Evolutionary conservation across 2,329 filamentous ascomycete species (phyloP).

Genomic region (Verticillium longisporum): DNA sequence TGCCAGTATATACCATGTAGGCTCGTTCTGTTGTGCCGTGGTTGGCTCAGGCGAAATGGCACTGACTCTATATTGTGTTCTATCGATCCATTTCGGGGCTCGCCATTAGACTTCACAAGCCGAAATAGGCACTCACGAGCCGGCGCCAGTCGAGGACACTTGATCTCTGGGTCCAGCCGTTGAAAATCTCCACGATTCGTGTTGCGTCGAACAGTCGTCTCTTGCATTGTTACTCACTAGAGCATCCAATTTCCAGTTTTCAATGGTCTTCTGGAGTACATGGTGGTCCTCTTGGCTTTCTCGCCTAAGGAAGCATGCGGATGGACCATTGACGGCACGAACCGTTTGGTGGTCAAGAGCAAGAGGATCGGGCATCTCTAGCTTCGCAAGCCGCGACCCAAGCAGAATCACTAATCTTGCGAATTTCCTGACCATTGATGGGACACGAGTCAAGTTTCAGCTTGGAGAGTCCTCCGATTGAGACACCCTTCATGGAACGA

Average conservation of each 20-base stretch:
- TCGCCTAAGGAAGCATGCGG: not conserved
- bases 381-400: not conserved
- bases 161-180: not conserved
- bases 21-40: not conserved
- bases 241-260: not conserved
- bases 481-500: no score
- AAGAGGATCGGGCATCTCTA: not conserved
- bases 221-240: not conserved
- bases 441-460: not conserved
- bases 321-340: not conserved
- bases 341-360: not conserved
- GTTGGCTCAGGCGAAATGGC: not conserved
- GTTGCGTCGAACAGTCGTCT: not conserved
- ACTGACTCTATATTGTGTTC: not conserved
- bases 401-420: not conserved
- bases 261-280: not conserved
- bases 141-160: not conserved
- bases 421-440: not conserved
- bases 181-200: not conserved
- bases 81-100: not conserved
- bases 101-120: not conserved
- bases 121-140: not conserved
- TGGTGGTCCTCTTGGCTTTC: not conserved
- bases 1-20: not conserved
- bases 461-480: not conserved